Percentiles rank a stretch among this genome's conserved stretches.
phyloP scores from a whole-genome alignment of 2,329 filamentous ascomycete species.

The Aureobasidium sp. region DNA sequence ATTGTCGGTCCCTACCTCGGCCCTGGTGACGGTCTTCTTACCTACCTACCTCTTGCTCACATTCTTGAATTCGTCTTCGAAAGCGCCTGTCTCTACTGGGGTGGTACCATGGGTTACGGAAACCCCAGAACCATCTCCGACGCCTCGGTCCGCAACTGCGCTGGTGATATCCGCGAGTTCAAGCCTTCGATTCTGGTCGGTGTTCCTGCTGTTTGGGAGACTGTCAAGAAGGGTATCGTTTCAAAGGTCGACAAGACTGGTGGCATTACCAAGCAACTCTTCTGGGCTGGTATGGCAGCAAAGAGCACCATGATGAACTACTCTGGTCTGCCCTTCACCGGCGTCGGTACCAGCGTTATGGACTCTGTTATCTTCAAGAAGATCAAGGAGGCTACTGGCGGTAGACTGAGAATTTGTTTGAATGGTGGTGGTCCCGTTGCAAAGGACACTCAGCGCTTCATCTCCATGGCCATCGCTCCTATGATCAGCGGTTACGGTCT shows the following conservation, averaged over 20 bases:
- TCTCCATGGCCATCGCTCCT: slow-evolving; percentile 85
- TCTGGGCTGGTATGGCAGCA: slow-evolving; percentile 60
- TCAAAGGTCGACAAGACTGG: slow-evolving; percentile 67
- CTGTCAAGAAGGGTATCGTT: slow-evolving; percentile 89
- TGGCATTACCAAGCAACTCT: slow-evolving; percentile 66
- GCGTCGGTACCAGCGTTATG: slow-evolving; percentile 55
- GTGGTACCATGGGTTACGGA: slow-evolving; percentile 88
- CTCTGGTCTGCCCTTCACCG: slow-evolving; percentile 43
- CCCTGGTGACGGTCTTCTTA: slow-evolving; percentile 70
- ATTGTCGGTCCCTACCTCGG: slow-evolving; percentile 73
- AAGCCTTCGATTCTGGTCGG: slow-evolving; percentile 84
- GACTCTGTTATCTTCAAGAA: slow-evolving; percentile 87
- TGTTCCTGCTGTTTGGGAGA: slow-evolving; percentile 96
- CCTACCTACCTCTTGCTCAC: slow-evolving; percentile 89
- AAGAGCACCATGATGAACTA: slow-evolving; percentile 53
- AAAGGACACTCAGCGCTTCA: slow-evolving; percentile 79
- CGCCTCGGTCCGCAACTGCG: slow-evolving; percentile 76
- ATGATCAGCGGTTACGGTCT: slow-evolving; percentile 94
- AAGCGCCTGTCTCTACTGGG: slow-evolving; percentile 81
- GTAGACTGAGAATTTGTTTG: slow-evolving; percentile 79
- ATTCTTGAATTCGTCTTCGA: slow-evolving; percentile 97
- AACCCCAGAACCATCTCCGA: slow-evolving; percentile 86
- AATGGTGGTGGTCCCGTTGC: slow-evolving; percentile 90
- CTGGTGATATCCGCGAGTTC: slow-evolving; percentile 89
- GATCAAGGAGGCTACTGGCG: slow-evolving; percentile 83